Conservation (phyloP, 2,329 filamentous ascomycete genomes). For the Mycosphaerella arachidis region DNA sequence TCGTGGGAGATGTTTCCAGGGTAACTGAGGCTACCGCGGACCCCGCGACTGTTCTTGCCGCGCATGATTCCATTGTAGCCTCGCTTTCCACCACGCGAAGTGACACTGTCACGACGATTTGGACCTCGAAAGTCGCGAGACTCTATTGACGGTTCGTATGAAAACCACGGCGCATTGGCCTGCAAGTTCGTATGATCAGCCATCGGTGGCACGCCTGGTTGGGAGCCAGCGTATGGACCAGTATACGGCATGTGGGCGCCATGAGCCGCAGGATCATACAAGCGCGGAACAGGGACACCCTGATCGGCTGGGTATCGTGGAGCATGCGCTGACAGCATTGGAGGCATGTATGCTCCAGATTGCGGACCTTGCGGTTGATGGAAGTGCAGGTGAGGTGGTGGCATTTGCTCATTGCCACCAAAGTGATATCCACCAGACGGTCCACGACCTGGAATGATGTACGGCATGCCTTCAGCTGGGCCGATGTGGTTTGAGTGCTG, state of each 20-base stretch:
- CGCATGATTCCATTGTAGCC: background rate
- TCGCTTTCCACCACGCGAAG: background rate
- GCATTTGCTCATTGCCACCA: background rate
- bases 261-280: background rate
- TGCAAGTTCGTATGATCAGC: background rate
- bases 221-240: background rate
- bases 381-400: background rate
- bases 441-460: background rate
- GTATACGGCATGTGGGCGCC: background rate
- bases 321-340: background rate
- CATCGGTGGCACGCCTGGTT: background rate
- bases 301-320: background rate
- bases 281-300: background rate
- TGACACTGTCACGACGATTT: conserved; percentile 2
- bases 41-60: background rate
- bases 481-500: background rate
- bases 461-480: background rate
- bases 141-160: background rate
- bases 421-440: background rate
- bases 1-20: background rate
- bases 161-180: background rate
- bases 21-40: background rate
- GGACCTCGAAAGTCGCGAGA: background rate
- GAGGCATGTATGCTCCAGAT: background rate
- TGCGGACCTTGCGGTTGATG: background rate